Evolutionary conservation across 2,329 filamentous ascomycete species (phyloP).

Genomic region (Allantophomopsis cytisporea): DNA sequence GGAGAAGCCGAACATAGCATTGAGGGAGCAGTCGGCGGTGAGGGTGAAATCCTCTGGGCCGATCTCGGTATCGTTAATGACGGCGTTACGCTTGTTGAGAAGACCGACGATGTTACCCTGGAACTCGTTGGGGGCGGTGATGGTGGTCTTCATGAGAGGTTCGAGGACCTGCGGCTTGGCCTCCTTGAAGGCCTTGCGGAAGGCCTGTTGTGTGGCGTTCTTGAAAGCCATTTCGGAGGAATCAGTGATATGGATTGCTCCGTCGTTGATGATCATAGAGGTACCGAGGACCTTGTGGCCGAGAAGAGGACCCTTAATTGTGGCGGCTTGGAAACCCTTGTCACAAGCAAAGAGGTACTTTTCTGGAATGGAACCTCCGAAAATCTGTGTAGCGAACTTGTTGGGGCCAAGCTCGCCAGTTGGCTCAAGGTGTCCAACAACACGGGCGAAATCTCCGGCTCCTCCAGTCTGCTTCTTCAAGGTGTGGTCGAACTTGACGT

Average conservation of each 20-base stretch:
- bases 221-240: conserved; percentile 96
- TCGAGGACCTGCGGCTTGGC: conserved; percentile 78
- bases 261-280: conserved; percentile 87
- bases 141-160: conserved; percentile 95
- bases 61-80: conserved; percentile 91
- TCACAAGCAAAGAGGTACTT: conserved; percentile 92
- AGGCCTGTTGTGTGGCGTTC: conserved; percentile 87
- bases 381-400: conserved; percentile 73
- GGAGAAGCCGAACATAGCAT: conserved; percentile 96
- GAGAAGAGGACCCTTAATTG: conserved; percentile 76
- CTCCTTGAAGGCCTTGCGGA: conserved; percentile 81
- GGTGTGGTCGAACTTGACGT: conserved; percentile 79
- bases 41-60: conserved; percentile 90
- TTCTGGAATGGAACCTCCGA: conserved; percentile 83
- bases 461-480: conserved; percentile 94
- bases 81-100: conserved; percentile 91
- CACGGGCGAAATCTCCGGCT: conserved; percentile 88
- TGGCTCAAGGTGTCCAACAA: conserved; percentile 85
- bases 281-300: conserved; percentile 87
- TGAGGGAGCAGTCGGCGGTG: conserved; percentile 81
- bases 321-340: conserved; percentile 81
- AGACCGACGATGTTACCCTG: conserved; percentile 91
- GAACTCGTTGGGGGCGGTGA: conserved; percentile 93
- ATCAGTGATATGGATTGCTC: conserved; percentile 94
- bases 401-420: conserved; percentile 61